Base-by-base conservation (phyloP, 139 green algal species). In the Desmodesmus armatus region DNA sequence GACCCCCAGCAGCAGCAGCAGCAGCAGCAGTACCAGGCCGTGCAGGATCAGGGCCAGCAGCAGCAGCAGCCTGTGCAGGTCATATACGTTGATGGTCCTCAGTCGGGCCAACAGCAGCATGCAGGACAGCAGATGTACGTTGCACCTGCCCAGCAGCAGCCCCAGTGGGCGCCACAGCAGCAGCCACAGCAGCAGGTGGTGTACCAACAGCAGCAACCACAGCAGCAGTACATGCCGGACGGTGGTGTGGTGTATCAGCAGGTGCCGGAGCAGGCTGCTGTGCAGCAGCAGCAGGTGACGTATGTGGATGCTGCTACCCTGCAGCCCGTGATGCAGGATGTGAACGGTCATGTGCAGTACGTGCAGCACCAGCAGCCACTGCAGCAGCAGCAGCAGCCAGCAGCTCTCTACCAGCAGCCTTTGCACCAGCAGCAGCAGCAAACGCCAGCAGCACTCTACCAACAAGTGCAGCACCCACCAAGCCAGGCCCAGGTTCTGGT, bases 291-390 rank as follows among this genome's bases (percentile, higher is more conserved):
- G 47, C 47, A 55, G 47, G 9, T 55, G 47, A 55, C 7, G 47
- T 55, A n/a, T n/a, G n/a, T n/a, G n/a, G n/a, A n/a, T n/a, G n/a
- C n/a, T 55, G 47, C 47, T 13, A 55, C 9, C 47, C 47, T 21
- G 47, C 47, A 55, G 9, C 47, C 47, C 47, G 47, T 7, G 47
- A 7, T 55, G 47, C 47, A 55, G 7, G 47, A 55, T 13, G 47
- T 13, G 7, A 13, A 55, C 13, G 47, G 13, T 55, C 9, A 7
- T 55, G 47, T 55, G 47, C 47, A 55, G 47, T 7, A 21, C 47
- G 47, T 55, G 47, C 70, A 58, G 70, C 39, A 39, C 39, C 39
- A 78, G 69, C 69, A 55, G 40, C 70, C 15, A 73, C 27, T 27
- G 70, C 70, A 78, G 23, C 70, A 55, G 40, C 39, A 78, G 23